Conservation (phyloP, 1,284 basidiomycete species). For the Polyporus tsugae region DNA sequence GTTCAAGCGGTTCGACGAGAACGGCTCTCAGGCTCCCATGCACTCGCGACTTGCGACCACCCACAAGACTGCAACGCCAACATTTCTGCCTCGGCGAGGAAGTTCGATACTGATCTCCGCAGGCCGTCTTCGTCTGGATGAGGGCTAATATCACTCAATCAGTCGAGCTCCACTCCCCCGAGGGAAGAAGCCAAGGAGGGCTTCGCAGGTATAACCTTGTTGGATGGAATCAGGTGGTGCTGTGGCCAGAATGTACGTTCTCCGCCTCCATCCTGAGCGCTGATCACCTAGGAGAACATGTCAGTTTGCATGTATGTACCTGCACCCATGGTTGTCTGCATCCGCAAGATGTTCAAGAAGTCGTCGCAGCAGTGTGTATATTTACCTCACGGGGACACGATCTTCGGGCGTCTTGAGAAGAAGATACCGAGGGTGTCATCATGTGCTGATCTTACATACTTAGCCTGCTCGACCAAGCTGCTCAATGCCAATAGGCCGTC, state of each 20-base stretch:
- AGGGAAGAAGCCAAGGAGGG: too few relatives aligned
- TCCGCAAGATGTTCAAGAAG: not conserved
- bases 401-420: not conserved
- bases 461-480: not conserved
- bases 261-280: slow-evolving; percentile 1
- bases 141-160: not conserved
- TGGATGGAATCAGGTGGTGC: slow-evolving; percentile 3
- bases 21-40: not conserved
- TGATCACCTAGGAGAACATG: slow-evolving; percentile 3
- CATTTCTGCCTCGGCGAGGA: too few relatives aligned
- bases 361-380: not conserved
- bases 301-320: not conserved
- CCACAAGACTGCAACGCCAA: not conserved
- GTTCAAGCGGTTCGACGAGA: not conserved
- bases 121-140: not conserved
- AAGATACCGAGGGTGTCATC: not conserved
- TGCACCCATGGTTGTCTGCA: not conserved
- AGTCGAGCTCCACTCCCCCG: not conserved
- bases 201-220: slow-evolving; percentile 7
- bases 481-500: not conserved
- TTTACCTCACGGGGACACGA: not conserved
- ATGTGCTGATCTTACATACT: not conserved
- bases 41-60: not conserved
- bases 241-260: not conserved
- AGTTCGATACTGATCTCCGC: not conserved